These are phyloP conservation scores for Bjerkandera adusta DNA, from an alignment of 1,284 basidiomycete genomes.

Conservation along the genomic window DNA sequence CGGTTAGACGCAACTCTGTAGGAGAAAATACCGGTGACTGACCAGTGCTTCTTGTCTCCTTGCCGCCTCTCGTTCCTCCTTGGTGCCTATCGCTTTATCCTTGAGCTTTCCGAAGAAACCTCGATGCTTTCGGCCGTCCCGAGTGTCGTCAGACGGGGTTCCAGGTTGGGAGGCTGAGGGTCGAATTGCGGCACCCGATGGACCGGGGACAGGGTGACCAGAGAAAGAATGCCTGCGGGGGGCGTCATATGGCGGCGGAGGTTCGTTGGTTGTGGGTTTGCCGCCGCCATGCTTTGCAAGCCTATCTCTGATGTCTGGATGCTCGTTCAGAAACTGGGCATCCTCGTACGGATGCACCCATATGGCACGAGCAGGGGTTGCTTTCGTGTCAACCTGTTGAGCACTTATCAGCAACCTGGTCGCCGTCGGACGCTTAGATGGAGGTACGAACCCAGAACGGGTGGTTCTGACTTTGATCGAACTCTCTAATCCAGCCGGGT, in stretches of 20 bases:
- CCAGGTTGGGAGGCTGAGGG: slow-evolving; percentile 21
- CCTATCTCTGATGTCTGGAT: slow-evolving; percentile 48
- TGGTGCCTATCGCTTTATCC: slow-evolving; percentile 60
- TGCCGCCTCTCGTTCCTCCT: slow-evolving; percentile 58
- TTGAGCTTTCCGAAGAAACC: slow-evolving; percentile 60
- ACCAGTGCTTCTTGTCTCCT: slow-evolving; percentile 37
- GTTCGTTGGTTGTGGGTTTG: slow-evolving; percentile 13
- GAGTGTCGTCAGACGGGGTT: slow-evolving; percentile 15
- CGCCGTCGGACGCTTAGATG: slow-evolving; percentile 5
- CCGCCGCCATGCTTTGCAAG: slow-evolving; percentile 20
- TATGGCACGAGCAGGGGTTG: slow-evolving; percentile 61
- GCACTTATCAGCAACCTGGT: slow-evolving; percentile 13
- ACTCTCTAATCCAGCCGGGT: slow-evolving; percentile 60
- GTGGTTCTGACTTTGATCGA: slow-evolving; percentile 42
- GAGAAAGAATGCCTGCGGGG: slow-evolving; percentile 33
- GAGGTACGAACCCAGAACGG: slow-evolving; percentile 40
- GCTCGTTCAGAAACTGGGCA: slow-evolving; percentile 53
- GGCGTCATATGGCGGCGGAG: slow-evolving; percentile 25
- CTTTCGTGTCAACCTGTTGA: slow-evolving; percentile 61
- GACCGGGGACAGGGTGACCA: slow-evolving; percentile 11
- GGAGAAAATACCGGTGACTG: too few species aligned
- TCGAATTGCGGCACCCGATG: slow-evolving; percentile 12
- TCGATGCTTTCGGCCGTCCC: slow-evolving; percentile 32
- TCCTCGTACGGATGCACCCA: slow-evolving; percentile 75
- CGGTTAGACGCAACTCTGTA: too few species aligned